Percentiles rank a stretch among this genome's conserved stretches.
phyloP scores from a whole-genome alignment of 805 yeast species.

The Saccharomyces cerevisiae region DNA sequence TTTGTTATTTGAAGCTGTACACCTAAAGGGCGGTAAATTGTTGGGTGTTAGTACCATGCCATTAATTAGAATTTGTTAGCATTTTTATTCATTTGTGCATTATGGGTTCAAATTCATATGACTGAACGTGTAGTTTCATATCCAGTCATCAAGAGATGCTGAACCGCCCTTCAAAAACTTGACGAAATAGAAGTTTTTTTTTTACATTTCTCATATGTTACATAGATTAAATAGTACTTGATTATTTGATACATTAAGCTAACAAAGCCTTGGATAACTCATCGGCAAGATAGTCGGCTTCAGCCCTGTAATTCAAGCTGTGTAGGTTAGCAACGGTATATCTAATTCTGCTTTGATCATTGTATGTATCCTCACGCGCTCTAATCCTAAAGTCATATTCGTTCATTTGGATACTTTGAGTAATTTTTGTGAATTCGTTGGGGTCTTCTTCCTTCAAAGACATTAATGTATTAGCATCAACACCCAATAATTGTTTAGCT shows the following conservation, averaged over 20 bases:
- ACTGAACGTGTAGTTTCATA: too few species aligned
- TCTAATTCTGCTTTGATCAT: slow-evolving; percentile 69
- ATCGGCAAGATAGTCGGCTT: slow-evolving; percentile 47
- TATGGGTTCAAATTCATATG: not conserved
- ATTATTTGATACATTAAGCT: not conserved
- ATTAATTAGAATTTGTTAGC: not conserved
- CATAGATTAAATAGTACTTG: not conserved
- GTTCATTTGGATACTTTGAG: slow-evolving; percentile 49
- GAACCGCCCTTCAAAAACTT: not conserved
- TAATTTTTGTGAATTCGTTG: slow-evolving; percentile 36
- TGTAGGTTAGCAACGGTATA: slow-evolving; percentile 54
- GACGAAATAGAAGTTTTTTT: too few species aligned
- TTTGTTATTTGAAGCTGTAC: not conserved
- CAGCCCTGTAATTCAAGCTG: slow-evolving; percentile 48
- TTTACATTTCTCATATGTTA: not conserved
- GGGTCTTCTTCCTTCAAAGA: slow-evolving; percentile 41
- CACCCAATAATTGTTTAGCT: slow-evolving; percentile 60
- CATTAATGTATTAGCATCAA: slow-evolving; percentile 51
- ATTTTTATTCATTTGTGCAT: not conserved
- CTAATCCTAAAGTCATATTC: slow-evolving; percentile 69
- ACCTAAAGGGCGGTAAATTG: not conserved
- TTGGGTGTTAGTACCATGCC: not conserved
- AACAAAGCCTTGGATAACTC: slow-evolving; percentile 26
- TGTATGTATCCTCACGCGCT: slow-evolving; percentile 77
- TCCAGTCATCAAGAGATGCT: too few species aligned